Evolutionary conservation across 192 early-diverging fungal genomes (phyloP).

Genomic region (Mortierella claussenii): DNA sequence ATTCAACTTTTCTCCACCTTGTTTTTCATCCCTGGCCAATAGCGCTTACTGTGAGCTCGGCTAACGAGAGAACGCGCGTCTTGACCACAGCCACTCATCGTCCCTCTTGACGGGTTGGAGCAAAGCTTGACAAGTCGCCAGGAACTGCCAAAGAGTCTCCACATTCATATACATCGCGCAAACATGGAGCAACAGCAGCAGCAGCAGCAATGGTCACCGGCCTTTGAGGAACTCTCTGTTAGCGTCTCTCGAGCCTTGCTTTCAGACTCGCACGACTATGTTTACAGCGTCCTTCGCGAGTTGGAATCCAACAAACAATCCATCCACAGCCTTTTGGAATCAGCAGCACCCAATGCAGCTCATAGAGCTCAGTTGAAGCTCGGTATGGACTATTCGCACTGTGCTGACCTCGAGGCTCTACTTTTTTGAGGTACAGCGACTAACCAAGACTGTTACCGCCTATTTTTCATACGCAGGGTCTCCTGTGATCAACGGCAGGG

Average conservation of each 20-base stretch:
- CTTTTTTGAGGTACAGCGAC: too few relatives aligned
- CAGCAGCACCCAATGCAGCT: constrained; percentile 26
- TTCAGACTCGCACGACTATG: constrained; percentile 38
- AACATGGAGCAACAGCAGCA: neutral
- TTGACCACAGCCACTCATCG: too few relatives aligned
- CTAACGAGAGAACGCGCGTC: too few relatives aligned
- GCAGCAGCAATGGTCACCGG: constrained; percentile 39
- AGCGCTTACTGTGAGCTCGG: too few relatives aligned
- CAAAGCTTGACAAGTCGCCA: too few relatives aligned
- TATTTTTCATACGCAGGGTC: too few relatives aligned
- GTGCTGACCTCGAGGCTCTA: neutral
- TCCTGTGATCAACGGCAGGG: constrained; percentile 66
- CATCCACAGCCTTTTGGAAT: constrained; percentile 22
- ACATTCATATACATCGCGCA: neutral
- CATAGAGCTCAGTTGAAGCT: constrained; percentile 51
- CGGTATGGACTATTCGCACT: constrained; percentile 13
- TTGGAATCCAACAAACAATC: constrained; percentile 21
- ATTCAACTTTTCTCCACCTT: too few relatives aligned
- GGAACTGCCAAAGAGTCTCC: neutral
- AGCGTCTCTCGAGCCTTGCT: constrained; percentile 19
- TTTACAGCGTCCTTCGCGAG: constrained; percentile 23
- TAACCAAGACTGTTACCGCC: too few relatives aligned
- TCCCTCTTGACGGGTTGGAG: too few relatives aligned
- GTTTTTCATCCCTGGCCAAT: too few relatives aligned
- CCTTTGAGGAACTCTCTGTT: constrained; percentile 35